Base-by-base conservation (phyloP, 176 grass and related monocot species). In the Canna indica region DNA sequence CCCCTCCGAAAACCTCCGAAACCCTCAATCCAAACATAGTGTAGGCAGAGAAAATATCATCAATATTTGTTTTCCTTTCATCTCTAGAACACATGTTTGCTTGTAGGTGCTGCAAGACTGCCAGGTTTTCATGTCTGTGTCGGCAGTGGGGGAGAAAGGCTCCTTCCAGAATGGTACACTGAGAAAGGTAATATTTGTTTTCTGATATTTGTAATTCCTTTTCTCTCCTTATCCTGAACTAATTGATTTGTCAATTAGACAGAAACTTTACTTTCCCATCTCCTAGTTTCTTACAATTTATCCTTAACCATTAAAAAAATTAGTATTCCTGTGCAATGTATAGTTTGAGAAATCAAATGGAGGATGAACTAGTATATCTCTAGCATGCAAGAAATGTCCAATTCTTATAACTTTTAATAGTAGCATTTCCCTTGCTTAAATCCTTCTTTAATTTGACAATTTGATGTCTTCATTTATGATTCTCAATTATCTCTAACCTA, bases 121-220 rank as follows among this genome's bases (percentile, higher is more conserved):
- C 94, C 89, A 46, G 89, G 94, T 75, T 99, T 99, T 70, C 77
- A 99, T 76, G 78, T 77, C 31, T 99, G 94, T 28, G 94, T 99
- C 13, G 94, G 94, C 59, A 84, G 94, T 74, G 94, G 94, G 2
- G 94, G 94, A 65, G 86, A 99, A 81, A 91, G 33, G 70, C 81
- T 84, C 61, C 76, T 88, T 85, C 94, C 94, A 70, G 86, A 99
- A 42, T 99, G 94, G 94, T 99, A 99, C 25, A n/a, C 89, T 24
- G 80, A 99, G 71, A 93, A 93, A 84, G 90, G 94, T 99, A 75
- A 54, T 30, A 13, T 45, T 57, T 16, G 28, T 32, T 33, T 48
- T 30, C 7, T 36, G 13, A 20, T 18, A 7, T 70, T 31, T 16
- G 14, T 2, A 5, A 29, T n/a, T 20, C 8, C 17, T 30, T 47